Percentiles rank a stretch among this genome's conserved stretches.
Evolutionary conservation across 176 grass and related monocot species (phyloP).

Genomic region (Oryza longistaminata): DNA sequence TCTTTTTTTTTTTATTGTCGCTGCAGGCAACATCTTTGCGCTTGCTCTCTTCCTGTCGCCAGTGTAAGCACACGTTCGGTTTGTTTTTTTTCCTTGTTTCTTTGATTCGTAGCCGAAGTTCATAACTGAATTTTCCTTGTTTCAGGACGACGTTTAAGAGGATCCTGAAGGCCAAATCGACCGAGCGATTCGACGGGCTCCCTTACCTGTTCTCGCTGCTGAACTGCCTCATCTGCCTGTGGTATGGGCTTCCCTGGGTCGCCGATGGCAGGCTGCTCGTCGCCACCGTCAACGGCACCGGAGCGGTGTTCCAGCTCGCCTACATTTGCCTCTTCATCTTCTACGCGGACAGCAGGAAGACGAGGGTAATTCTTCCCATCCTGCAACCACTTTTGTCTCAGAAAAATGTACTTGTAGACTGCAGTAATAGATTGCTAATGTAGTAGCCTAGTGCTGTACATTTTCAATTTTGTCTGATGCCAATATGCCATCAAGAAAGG

Average conservation of each 20-base stretch:
- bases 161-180: constrained; percentile 68
- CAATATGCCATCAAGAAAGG: neutral
- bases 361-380: constrained; percentile 39
- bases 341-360: constrained; percentile 57
- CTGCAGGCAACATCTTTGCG: constrained; percentile 77
- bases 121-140: neutral
- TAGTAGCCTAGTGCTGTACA: too few species aligned
- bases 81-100: neutral
- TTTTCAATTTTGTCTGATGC: neutral
- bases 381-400: neutral
- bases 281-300: constrained; percentile 76
- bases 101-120: neutral
- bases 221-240: constrained; percentile 85
- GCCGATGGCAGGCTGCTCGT: constrained; percentile 58
- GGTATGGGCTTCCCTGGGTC: constrained; percentile 85
- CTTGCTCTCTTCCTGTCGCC: constrained; percentile 76
- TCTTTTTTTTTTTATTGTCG: neutral
- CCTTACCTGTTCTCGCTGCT: constrained; percentile 74
- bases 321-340: constrained; percentile 72
- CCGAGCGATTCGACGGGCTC: constrained; percentile 74
- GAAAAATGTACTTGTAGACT: neutral
- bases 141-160: constrained; percentile 76
- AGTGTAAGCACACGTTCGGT: constrained; percentile 49
- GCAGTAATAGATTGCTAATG: too few species aligned
- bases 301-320: constrained; percentile 60